phyloP scores from a whole-genome alignment of 108 stramenopile species.

The Nannochloropsis gaditana region DNA sequence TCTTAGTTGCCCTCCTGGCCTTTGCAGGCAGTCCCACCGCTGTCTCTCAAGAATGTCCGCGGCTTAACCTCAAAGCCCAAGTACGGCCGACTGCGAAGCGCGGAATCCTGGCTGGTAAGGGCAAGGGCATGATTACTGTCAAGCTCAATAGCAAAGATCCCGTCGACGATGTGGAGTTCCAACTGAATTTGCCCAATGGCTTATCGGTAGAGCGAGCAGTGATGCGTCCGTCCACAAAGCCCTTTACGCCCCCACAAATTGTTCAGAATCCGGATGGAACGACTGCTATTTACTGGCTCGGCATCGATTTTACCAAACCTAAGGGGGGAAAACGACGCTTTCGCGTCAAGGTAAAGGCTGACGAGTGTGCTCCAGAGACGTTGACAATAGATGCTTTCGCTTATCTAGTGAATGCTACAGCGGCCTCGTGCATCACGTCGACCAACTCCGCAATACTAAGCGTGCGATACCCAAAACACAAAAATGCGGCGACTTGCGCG shows the following conservation, averaged over 20 bases:
- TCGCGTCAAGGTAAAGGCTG: not conserved
- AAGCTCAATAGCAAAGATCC: not conserved
- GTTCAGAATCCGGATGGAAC: not conserved
- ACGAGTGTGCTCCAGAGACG: not conserved
- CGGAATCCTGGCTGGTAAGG: not conserved
- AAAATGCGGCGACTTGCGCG: not conserved
- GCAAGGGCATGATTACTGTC: not conserved
- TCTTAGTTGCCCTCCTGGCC: not conserved
- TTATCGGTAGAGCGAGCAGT: not conserved
- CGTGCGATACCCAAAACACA: not conserved
- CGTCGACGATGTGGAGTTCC: not conserved
- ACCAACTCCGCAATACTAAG: not conserved
- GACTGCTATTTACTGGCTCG: not conserved
- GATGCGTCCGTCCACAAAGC: not conserved
- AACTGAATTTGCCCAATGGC: not conserved
- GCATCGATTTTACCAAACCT: not conserved
- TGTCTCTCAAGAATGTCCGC: not conserved
- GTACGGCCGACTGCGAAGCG: not conserved
- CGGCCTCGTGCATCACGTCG: not conserved
- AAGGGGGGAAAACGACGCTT: not conserved
- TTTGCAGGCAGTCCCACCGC: not conserved
- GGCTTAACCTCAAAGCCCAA: not conserved
- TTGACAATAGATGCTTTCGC: not conserved
- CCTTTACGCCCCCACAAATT: not conserved
- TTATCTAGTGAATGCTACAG: not conserved